Conservation (phyloP, 164 flowering plant genomes). For the Piper longum region DNA sequence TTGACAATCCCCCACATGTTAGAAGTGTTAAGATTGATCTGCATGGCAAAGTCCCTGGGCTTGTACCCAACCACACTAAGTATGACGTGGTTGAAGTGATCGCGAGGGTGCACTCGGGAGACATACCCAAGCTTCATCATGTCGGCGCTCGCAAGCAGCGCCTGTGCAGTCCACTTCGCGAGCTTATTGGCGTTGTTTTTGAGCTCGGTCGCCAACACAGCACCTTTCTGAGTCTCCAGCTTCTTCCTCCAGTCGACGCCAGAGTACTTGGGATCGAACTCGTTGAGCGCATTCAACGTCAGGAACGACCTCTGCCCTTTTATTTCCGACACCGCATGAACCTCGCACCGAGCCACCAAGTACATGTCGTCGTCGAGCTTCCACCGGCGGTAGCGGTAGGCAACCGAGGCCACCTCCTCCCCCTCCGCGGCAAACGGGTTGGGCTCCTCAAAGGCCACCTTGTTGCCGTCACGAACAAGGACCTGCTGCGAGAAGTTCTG, state of each 20-base stretch:
- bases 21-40: constrained; percentile 70
- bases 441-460: constrained; percentile 73
- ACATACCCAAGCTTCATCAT: constrained; percentile 93
- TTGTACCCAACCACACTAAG: constrained; percentile 77
- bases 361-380: constrained; percentile 76
- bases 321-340: constrained; percentile 65
- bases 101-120: constrained; percentile 84
- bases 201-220: constrained; percentile 90
- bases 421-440: constrained; percentile 90
- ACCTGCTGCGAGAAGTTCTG: constrained; percentile 99
- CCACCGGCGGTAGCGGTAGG: constrained; percentile 86
- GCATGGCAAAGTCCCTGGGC: constrained; percentile 78
- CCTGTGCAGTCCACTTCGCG: constrained; percentile 96
- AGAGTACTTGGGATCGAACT: constrained; percentile 89
- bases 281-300: constrained; percentile 86
- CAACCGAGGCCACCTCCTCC: constrained; percentile 84
- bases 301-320: constrained; percentile 56
- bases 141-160: constrained; percentile 79
- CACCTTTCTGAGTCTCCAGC: constrained; percentile 91
- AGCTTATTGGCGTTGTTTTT: constrained; percentile 90
- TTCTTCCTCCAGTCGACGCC: constrained; percentile 99
- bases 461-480: constrained; percentile 62
- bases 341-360: constrained; percentile 83
- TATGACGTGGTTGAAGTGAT: constrained; percentile 77
- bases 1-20: constrained; percentile 99